phyloP scores from a whole-genome alignment of 1,284 basidiomycete species.

The Naganishia liquefaciens region DNA sequence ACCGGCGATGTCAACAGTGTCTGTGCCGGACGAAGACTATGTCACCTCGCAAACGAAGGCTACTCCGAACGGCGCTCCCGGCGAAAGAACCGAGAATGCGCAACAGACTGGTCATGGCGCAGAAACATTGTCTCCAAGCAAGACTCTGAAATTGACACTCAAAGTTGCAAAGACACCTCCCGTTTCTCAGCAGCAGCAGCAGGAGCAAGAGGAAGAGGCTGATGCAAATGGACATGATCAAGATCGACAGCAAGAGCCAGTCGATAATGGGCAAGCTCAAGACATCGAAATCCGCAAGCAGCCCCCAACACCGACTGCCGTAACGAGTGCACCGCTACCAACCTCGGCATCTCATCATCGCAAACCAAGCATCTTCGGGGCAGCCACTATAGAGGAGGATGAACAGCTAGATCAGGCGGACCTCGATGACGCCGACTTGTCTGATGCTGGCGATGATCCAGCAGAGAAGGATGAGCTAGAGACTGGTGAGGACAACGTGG shows the following conservation, averaged over 20 bases:
- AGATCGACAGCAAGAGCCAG: too few species aligned
- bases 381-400: constrained; percentile 9
- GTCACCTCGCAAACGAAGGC: neutral
- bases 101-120: neutral
- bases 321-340: neutral
- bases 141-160: constrained; percentile 22
- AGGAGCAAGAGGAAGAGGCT: neutral
- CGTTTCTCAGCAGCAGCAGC: neutral
- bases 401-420: constrained; percentile 20
- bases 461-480: neutral
- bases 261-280: neutral
- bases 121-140: constrained; percentile 4
- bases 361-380: constrained; percentile 21
- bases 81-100: neutral
- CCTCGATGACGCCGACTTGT: constrained; percentile 19
- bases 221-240: neutral
- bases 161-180: constrained; percentile 15
- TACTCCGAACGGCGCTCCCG: neutral
- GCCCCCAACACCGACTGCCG: neutral
- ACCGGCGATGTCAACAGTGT: constrained; percentile 10
- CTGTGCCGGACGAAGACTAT: neutral
- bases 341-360: constrained; percentile 2
- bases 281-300: neutral
- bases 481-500: neutral
- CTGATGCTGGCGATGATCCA: constrained; percentile 13